phyloP scores from a whole-genome alignment of 1,139 yeast genomes.

The Entelexis sorbosivorans region DNA sequence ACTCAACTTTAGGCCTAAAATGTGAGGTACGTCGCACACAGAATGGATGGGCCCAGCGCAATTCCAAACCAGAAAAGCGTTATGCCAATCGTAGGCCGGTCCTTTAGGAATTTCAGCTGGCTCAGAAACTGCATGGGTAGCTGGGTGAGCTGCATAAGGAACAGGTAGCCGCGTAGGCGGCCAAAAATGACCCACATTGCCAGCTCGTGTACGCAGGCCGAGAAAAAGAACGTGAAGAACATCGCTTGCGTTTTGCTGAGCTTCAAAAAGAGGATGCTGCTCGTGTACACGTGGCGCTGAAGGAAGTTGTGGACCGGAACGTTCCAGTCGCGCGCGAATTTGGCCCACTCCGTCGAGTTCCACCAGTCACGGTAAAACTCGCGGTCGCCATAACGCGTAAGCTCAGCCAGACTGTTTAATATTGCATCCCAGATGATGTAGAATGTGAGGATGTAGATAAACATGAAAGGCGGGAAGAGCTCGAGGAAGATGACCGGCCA shows the following conservation, averaged over 20 bases:
- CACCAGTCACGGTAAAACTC: conserved; percentile 96
- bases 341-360: conserved; percentile 91
- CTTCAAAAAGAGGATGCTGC: conserved; percentile 66
- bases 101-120: conserved; percentile 39
- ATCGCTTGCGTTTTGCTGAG: conserved; percentile 61
- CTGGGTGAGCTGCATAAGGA: conserved; percentile 74
- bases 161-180: conserved; percentile 66
- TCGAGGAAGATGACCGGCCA: conserved; percentile 61
- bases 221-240: conserved; percentile 65
- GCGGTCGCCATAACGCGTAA: conserved; percentile 76
- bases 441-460: conserved; percentile 67
- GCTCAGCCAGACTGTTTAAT: conserved; percentile 76
- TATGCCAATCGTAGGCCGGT: conserved; percentile 58
- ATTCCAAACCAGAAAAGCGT: conserved; percentile 87
- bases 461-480: conserved; percentile 64
- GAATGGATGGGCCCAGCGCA: conserved; percentile 77
- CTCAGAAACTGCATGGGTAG: conserved; percentile 35
- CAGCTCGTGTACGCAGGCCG: conserved; percentile 77
- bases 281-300: conserved; percentile 86
- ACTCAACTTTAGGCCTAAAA: conserved; percentile 35
- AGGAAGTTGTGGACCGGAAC: conserved; percentile 87
- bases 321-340: conserved; percentile 91
- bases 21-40: conserved; percentile 73
- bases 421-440: conserved; percentile 93
- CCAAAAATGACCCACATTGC: conserved; percentile 85